Base-by-base conservation (phyloP, 768 basidiomycete species). In the Lyophyllum shimeji region DNA sequence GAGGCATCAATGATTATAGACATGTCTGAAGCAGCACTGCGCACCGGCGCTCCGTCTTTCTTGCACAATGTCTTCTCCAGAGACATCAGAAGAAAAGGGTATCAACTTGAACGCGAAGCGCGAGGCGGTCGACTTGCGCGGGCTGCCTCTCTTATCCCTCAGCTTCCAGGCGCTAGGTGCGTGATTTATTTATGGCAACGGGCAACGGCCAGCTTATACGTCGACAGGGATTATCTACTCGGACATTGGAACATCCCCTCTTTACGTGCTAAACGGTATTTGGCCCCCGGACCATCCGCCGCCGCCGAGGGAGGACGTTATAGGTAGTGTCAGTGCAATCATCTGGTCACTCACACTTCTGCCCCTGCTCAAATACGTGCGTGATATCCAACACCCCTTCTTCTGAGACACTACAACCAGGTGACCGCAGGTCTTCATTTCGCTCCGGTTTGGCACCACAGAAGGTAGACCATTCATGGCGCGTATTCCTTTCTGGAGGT, bases 211-310 rank as follows among this genome's bases (percentile, higher is more conserved):
- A 1, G 44, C 25, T 37, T 55, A 15, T 39, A 43, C 21, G 31
- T 17, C 51, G n/a, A 24, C 40, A 80, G 78, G 78, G 6, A 77
- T 80, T 33, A 77, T 80, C 43, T 79, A 79, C 59, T 77, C 75
- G 2, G 79, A 77, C 60, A 77, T 80, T 55, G 78, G 85, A 6
- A 86, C 85, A 0, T 84, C 82, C 0, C 84, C 86, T 0, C 66
- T 87, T 13, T 88, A 88, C 66, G 80, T 83, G 2, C 65, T 87
- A 25, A 86, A 86, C 62, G 85, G 85, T 8, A 79, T 88, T 13
- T 88, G 83, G 81, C 75, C 83, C 2, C 37, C 80, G 1, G 52
- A 61, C 4, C 80, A 80, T 0, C 73, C 75, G 13, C 64, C 73
- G 0, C 86, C 86, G 0, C 68, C 78, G 0, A 60, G 71, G 50